phyloP scores from a whole-genome alignment of 2,329 filamentous ascomycete genomes.

The Rhinocladiella mackenziei region DNA sequence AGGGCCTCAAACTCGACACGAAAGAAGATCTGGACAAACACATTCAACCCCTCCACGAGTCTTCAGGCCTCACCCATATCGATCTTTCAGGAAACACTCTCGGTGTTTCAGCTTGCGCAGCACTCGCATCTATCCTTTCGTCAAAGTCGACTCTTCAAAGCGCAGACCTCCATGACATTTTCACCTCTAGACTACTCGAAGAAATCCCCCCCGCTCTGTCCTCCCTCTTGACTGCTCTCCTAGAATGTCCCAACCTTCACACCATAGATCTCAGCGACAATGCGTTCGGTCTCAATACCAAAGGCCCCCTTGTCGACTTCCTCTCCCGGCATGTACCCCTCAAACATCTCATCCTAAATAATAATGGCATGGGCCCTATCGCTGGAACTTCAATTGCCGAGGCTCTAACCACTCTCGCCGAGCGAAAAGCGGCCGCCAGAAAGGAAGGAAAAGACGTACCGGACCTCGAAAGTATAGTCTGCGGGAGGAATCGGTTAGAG shows the following conservation, averaged over 20 bases:
- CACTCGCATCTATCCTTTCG: slow-evolving; percentile 74
- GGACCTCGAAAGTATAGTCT: slow-evolving; percentile 91
- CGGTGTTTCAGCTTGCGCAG: slow-evolving; percentile 80
- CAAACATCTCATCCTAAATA: slow-evolving; percentile 93
- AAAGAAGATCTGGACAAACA: slow-evolving; percentile 81
- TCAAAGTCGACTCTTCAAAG: slow-evolving; percentile 77
- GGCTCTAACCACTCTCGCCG: slow-evolving; percentile 75
- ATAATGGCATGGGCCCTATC: slow-evolving; percentile 92
- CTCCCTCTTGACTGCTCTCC: slow-evolving; percentile 76
- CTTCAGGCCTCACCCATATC: slow-evolving; percentile 76
- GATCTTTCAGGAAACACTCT: slow-evolving; percentile 86
- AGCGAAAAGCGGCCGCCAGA: slow-evolving; percentile 71
- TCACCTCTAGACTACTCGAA: slow-evolving; percentile 85
- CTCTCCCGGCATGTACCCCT: slow-evolving; percentile 82
- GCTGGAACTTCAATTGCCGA: slow-evolving; percentile 87
- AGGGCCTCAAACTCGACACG: slow-evolving; percentile 85
- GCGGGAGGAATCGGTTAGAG: slow-evolving; percentile 91
- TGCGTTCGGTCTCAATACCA: slow-evolving; percentile 92
- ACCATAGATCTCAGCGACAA: slow-evolving; percentile 97
- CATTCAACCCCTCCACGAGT: slow-evolving; percentile 68
- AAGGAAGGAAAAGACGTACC: slow-evolving; percentile 66
- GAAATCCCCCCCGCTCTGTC: slow-evolving; percentile 91
- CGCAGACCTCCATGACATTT: slow-evolving; percentile 94
- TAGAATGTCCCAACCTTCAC: slow-evolving; percentile 79
- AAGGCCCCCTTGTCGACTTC: slow-evolving; percentile 88